Percentiles rank a stretch among this genome's conserved stretches.
Evolutionary conservation across 2,329 filamentous ascomycete species (phyloP).

Genomic region (Ascocoryne sarcoides): DNA sequence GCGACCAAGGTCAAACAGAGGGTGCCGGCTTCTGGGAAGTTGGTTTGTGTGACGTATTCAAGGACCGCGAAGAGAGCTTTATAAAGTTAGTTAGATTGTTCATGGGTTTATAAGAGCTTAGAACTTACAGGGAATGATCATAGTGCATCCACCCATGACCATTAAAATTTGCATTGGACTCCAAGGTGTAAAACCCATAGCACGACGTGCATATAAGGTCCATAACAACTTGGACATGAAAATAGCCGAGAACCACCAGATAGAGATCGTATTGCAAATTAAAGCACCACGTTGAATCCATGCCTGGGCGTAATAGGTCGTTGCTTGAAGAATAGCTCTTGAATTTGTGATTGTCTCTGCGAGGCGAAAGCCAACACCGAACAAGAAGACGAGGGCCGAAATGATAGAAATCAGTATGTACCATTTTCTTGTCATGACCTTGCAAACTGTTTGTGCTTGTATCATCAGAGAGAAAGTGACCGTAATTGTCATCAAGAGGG

Average conservation of each 20-base stretch:
- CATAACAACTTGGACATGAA: slow-evolving; percentile 53
- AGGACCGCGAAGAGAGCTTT: slow-evolving; percentile 52
- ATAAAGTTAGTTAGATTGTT: slow-evolving; percentile 9
- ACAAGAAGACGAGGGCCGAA: slow-evolving; percentile 40
- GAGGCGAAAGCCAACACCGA: slow-evolving; percentile 45
- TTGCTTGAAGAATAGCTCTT: slow-evolving; percentile 14
- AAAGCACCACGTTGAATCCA: slow-evolving; percentile 38
- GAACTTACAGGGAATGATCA: slow-evolving; percentile 53
- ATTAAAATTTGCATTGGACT: slow-evolving; percentile 59
- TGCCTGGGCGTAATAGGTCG: slow-evolving; percentile 24
- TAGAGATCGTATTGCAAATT: slow-evolving; percentile 44
- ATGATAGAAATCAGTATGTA: slow-evolving; percentile 36
- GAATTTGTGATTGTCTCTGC: slow-evolving; percentile 40
- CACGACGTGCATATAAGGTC: slow-evolving; percentile 45
- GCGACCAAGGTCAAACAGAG: slow-evolving; percentile 49
- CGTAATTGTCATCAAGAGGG: slow-evolving; percentile 42
- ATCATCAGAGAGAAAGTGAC: slow-evolving; percentile 52
- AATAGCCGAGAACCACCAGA: slow-evolving; percentile 53
- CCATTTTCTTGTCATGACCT: slow-evolving; percentile 32
- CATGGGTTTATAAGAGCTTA: too few species aligned
- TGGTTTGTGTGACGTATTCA: slow-evolving; percentile 37
- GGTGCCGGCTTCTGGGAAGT: slow-evolving; percentile 43
- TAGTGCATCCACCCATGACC: slow-evolving; percentile 58
- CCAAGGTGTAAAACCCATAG: slow-evolving; percentile 50
- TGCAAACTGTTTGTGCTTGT: slow-evolving; percentile 55